phyloP scores from a whole-genome alignment of 1,139 yeast genomes.

The Magnusiomyces magnusii region DNA sequence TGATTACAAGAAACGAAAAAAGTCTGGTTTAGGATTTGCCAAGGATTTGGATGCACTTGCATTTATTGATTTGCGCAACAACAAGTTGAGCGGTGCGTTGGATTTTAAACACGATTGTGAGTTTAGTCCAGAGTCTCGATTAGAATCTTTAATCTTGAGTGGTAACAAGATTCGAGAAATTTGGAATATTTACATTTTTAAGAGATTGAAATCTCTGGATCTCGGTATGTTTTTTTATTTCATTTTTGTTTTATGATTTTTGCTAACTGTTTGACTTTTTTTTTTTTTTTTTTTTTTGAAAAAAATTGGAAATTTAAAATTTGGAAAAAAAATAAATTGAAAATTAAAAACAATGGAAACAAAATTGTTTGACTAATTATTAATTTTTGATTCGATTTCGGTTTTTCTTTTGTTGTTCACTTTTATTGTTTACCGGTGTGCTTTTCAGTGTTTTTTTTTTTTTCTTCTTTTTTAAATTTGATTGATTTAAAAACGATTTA shows the following conservation, averaged over 20 bases:
- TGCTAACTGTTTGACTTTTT: not conserved
- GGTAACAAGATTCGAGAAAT: constrained; percentile 19
- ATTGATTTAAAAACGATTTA: too few relatives aligned
- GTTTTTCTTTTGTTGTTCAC: not conserved
- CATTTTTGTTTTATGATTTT: not conserved
- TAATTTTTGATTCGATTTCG: too few relatives aligned
- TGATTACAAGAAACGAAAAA: constrained; percentile 24
- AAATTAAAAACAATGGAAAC: not conserved
- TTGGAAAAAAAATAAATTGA: not conserved
- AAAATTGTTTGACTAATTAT: too few relatives aligned
- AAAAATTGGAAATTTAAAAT: not conserved
- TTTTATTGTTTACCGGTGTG: too few relatives aligned
- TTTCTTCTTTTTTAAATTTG: too few relatives aligned
- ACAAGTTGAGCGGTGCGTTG: not conserved
- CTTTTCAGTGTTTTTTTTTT: too few relatives aligned
- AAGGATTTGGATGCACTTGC: constrained; percentile 19
- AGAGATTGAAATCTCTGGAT: constrained; percentile 8
- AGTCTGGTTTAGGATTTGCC: constrained; percentile 25
- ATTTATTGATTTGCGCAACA: constrained; percentile 8
- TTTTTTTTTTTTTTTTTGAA: not conserved
- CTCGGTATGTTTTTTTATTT: constrained; percentile 11
- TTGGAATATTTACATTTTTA: constrained; percentile 16
- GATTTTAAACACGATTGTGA: constrained; percentile 1
- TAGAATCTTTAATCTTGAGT: constrained; percentile 9
- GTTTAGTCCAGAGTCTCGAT: constrained; percentile 11